Evolutionary conservation across 345 rosid species (phyloP).

Genomic region (Sisymbrium altissimum): DNA sequence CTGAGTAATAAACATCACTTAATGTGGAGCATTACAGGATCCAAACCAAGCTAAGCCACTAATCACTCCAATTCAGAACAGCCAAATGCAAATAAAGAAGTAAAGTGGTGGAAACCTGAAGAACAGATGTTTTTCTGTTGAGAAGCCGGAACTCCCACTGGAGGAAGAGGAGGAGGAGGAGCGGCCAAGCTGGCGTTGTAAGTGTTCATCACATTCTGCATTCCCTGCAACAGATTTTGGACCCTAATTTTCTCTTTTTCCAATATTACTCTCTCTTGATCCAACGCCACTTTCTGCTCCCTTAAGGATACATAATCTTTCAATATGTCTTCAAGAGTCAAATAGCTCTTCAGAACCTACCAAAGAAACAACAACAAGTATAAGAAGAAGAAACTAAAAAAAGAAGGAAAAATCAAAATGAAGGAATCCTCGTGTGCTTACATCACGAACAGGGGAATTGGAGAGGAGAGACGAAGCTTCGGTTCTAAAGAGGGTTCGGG

Average conservation of each 20-base stretch:
- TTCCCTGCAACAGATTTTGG: conserved; percentile 57
- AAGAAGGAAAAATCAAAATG: not conserved
- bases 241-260: conserved; percentile 69
- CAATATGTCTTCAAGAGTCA: conserved; percentile 59
- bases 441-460: conserved; percentile 55
- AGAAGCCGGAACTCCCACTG: conserved; percentile 14
- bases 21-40: not conserved
- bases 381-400: not conserved
- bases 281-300: conserved; percentile 60
- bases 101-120: conserved; percentile 25
- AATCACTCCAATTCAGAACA: not conserved
- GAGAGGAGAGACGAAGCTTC: conserved; percentile 77
- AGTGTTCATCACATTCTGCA: conserved; percentile 68
- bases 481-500: conserved; percentile 49
- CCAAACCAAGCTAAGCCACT: not conserved
- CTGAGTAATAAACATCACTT: not conserved
- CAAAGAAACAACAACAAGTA: not conserved
- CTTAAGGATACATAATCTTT: conserved; percentile 68
- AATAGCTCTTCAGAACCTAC: conserved; percentile 62
- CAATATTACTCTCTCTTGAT: conserved; percentile 56
- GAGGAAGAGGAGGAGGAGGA: conserved; percentile 25
- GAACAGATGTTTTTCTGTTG: not conserved
- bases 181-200: conserved; percentile 45
- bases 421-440: not conserved
- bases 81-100: not conserved